Base-by-base conservation (phyloP, 1,139 yeast genomes). In the Nematodospora anomalae region DNA sequence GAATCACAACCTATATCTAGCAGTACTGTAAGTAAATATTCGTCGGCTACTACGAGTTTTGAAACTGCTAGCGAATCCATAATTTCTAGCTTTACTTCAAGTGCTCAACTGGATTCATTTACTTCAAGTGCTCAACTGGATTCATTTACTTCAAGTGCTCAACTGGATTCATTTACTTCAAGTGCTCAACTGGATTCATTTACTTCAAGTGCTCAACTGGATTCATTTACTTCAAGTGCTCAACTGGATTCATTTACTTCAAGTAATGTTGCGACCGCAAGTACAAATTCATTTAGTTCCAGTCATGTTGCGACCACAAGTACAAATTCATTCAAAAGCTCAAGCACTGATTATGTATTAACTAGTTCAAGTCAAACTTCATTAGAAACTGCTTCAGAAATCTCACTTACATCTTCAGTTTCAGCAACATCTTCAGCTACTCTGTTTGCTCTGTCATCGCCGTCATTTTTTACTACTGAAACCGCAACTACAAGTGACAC, bases 311-410 rank as follows among this genome's bases (percentile, higher is more conserved):
- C 21, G 8, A 18, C 21, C 6, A 10, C 26, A 23, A 23, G 12
- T 23, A 23, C 26, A 9, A 9, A 5, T 7, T 23, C 12, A 23
- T 10, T 6, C 4, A 23, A 20, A 20, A 7, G 23, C 6, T 20
- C 23, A 20, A 20, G 10, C 23, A 7, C 8, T 20, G 6, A 10
- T 20, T 7, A 18, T 8, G 6, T 18, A 18, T 18, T 8, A 18
- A 18, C 7, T 18, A 18, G 25, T 23, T 23, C 25, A 6, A 23
- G n/a, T 6, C 7, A 9, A 7, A 18, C 32, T 20, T 29, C 32
- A 22, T 29, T 30, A 11, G 33, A 15, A 22, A 22, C 22, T 22
- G 33, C 33, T 22, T 30, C 33, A 15, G 33, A 30, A 16, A 6
- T 15, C 3, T 13, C 27, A 21, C n/a, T 30, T 5, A 9, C 4